Conservation (phyloP, 176 grass and related monocot genomes). For the Sorghum bicolor region DNA sequence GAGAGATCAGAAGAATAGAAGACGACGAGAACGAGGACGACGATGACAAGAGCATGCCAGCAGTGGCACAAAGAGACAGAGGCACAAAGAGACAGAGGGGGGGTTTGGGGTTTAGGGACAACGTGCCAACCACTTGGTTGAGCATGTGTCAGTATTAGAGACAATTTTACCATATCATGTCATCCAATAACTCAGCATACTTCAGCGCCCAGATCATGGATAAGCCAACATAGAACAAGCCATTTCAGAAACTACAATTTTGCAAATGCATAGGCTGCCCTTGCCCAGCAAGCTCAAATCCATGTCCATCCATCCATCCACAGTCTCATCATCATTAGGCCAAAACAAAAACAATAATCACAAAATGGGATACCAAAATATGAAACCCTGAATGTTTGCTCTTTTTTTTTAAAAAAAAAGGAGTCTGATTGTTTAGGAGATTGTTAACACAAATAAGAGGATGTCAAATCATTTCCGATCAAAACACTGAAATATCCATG, state of each 20-base stretch:
- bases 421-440: background rate
- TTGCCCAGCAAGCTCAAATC: background rate
- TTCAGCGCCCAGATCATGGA: slow-evolving; percentile 25
- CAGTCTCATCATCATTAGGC: background rate
- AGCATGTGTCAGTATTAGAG: background rate
- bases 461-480: background rate
- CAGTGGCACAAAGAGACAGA: background rate
- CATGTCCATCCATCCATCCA: background rate
- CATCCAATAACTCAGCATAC: background rate
- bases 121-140: background rate
- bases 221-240: slow-evolving; percentile 28
- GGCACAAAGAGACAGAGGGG: background rate
- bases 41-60: background rate
- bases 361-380: background rate
- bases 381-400: background rate
- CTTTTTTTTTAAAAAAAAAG: background rate
- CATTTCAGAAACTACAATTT: slow-evolving; percentile 5
- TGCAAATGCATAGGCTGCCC: background rate
- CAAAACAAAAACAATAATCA: background rate
- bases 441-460: background rate
- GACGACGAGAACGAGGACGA: background rate
- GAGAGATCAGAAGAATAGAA: background rate
- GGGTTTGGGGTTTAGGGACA: background rate
- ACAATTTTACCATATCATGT: background rate
- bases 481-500: background rate